phyloP scores from a whole-genome alignment of 441 rosid species.

The California macrophylla region DNA sequence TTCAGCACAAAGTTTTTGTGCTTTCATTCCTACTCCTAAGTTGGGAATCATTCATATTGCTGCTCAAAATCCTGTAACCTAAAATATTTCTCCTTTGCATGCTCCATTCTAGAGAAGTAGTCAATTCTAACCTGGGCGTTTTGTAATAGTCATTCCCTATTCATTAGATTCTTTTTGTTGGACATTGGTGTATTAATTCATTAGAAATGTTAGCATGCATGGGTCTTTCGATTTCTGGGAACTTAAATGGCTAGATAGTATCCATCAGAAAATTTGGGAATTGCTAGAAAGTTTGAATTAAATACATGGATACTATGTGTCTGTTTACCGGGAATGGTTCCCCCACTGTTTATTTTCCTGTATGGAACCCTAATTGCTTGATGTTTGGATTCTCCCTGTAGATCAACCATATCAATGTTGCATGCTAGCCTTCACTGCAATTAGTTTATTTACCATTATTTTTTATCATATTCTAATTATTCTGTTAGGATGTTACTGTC shows the following conservation, averaged over 20 bases:
- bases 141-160: neutral
- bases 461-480: neutral
- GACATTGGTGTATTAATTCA: neutral
- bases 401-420: neutral
- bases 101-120: neutral
- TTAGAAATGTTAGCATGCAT: neutral
- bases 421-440: neutral
- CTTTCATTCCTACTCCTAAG: neutral
- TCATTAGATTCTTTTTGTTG: neutral
- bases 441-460: neutral
- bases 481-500: constrained; percentile 2
- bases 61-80: neutral
- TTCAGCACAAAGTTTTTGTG: neutral
- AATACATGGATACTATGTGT: neutral
- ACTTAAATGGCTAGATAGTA: neutral
- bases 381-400: neutral
- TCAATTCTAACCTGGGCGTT: neutral
- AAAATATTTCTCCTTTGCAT: too few relatives aligned
- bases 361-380: neutral
- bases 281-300: neutral
- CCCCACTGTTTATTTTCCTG: neutral
- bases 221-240: neutral
- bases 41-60: neutral
- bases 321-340: neutral
- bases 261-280: neutral